A percentile compares a stretch with the other conserved stretches of the same genome.
phyloP scores from a whole-genome alignment of 176 grass and related monocot species.

The Phragmites australis region DNA sequence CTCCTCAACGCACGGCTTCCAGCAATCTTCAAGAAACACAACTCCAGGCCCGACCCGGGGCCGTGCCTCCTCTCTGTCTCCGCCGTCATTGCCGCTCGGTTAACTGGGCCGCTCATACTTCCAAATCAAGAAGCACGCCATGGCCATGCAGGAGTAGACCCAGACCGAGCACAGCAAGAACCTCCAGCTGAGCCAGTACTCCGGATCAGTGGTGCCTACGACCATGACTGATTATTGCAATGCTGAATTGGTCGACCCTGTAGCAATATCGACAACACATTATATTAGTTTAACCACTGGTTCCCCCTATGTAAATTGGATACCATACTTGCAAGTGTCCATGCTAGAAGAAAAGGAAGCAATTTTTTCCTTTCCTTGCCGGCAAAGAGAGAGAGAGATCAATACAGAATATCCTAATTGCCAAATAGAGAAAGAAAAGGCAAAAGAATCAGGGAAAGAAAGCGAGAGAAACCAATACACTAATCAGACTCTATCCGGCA shows the following conservation, averaged over 20 bases:
- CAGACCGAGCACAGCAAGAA: conserved; percentile 50
- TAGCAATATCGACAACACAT: background rate
- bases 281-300: background rate
- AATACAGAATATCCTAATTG: background rate
- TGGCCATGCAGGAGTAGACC: conserved; percentile 52
- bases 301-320: background rate
- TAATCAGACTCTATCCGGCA: background rate
- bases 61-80: conserved; percentile 13
- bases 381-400: conserved; percentile 5
- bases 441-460: background rate
- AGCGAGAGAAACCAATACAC: background rate
- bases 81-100: background rate
- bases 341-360: background rate
- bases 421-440: conserved; percentile 24
- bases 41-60: background rate
- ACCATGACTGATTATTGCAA: conserved; percentile 42
- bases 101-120: conserved; percentile 45
- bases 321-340: conserved; percentile 13
- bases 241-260: conserved; percentile 17
- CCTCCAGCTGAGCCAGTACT: conserved; percentile 70
- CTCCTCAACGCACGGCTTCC: conserved; percentile 62
- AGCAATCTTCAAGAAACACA: conserved; percentile 67
- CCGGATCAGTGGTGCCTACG: conserved; percentile 37
- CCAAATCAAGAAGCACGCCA: conserved; percentile 52
- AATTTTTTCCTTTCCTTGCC: background rate